Evolutionary conservation across 768 basidiomycete genomes (phyloP).

Genomic region (Kwoniella botswanensis): DNA sequence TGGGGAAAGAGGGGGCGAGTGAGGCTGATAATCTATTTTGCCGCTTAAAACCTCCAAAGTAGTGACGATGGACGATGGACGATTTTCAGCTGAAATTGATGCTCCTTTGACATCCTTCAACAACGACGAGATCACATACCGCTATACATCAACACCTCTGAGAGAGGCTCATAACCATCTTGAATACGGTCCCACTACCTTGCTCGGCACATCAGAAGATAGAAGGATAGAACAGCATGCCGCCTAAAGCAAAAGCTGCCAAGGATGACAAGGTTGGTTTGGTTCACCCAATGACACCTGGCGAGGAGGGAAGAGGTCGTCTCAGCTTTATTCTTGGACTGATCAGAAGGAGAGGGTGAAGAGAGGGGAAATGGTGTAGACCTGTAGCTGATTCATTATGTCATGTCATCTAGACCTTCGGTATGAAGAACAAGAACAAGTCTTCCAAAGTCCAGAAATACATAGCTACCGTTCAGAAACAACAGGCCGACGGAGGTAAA

Average conservation of each 20-base stretch:
- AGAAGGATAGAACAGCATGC: constrained; percentile 38
- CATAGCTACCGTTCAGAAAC: constrained; percentile 77
- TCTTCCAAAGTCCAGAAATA: constrained; percentile 89
- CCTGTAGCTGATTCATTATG: neutral
- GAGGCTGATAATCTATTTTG: neutral
- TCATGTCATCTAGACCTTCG: constrained; percentile 56
- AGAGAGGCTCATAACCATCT: neutral
- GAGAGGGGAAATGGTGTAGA: too few relatives aligned
- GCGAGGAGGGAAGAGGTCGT: neutral
- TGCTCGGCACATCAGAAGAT: constrained; percentile 11
- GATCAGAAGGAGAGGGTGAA: neutral
- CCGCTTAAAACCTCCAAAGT: constrained; percentile 5
- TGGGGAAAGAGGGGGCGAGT: neutral
- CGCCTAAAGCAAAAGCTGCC: constrained; percentile 41
- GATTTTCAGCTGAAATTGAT: neutral
- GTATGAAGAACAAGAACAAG: constrained; percentile 65
- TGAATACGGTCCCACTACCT: neutral
- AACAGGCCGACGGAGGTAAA: constrained; percentile 75
- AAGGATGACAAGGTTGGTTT: constrained; percentile 53
- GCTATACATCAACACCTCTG: too few relatives aligned
- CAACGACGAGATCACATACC: too few relatives aligned
- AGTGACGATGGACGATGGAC: neutral
- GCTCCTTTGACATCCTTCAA: neutral
- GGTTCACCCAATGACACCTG: neutral
- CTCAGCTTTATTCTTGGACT: neutral